Evolutionary conservation across 345 rosid genomes (phyloP), one percentile per base, ranked within the genome.

Genomic region (Eucalyptus polybractea): DNA sequence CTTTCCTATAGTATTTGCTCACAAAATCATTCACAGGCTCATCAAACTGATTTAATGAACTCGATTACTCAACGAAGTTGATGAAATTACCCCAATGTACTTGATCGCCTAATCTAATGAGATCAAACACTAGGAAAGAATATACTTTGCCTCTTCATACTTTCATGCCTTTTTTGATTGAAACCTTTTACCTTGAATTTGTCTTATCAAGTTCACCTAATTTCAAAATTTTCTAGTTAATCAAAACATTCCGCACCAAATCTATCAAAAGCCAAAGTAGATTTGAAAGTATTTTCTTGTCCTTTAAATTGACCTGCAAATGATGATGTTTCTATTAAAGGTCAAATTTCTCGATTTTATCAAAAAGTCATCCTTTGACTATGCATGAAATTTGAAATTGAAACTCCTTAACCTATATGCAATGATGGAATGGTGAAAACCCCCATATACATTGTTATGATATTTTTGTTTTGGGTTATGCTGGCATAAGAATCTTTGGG

Each of bases 141-240:
- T 10, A 54, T 54, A 54, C 60, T 54, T 54, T 54, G 0, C 60
- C 60, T 54, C 65, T 11, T 56, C 13, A 56, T 24, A 56, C 62
- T 56, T 56, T 24, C 65, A 5, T 11, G n/a, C 65, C 65, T 1
- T 58, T 58, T 58, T 11, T 58, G 2, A 11, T 58, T 25, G 13
- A 10, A 1, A 1, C 65, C n/a, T 58, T 58, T 58, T 3, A 58
- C 14, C n/a, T 0, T 3, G 3, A 58, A 58, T 58, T 58, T 58
- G 65, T 58, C 14, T 58, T 10, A 58, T 5, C 65, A 25, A 58
- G n/a, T 58, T 58, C 14, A 24, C 29, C 7, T 25, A 25, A 58
- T 24, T 58, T 25, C n/a, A 27, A 58, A 58, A 58, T 25, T 58
- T 58, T 58, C 65, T 58, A 58, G n/a, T 58, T 25, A 25, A 58